phyloP scores from a whole-genome alignment of 2,329 filamentous ascomycete genomes.

The Helotiales sp. region DNA sequence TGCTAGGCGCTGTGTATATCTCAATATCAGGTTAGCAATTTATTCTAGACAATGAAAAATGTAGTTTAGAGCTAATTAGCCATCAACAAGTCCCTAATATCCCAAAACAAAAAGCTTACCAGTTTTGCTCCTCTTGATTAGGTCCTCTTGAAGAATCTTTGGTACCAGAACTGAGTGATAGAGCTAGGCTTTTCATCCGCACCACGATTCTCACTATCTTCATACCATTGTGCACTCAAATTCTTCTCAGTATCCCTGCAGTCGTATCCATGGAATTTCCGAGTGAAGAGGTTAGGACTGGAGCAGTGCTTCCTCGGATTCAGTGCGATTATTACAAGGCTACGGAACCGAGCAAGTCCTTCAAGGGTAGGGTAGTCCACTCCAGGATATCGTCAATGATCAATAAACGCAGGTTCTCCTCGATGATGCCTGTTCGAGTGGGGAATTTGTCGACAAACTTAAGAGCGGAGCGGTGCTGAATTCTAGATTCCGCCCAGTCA shows the following conservation, averaged over 20 bases:
- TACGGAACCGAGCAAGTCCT: not conserved
- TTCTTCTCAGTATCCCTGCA: not conserved
- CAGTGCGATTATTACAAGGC: not conserved
- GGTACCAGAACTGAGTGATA: not conserved
- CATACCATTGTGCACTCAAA: not conserved
- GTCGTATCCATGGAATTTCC: not conserved
- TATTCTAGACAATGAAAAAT: too few relatives aligned
- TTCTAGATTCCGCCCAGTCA: not conserved
- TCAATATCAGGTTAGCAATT: too few relatives aligned
- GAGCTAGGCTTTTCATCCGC: not conserved
- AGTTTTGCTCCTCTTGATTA: not conserved
- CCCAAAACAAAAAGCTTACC: not conserved
- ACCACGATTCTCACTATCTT: not conserved
- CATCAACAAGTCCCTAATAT: too few relatives aligned
- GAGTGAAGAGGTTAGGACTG: not conserved
- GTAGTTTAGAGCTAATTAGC: too few relatives aligned
- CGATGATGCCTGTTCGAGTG: not conserved
- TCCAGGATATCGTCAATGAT: not conserved
- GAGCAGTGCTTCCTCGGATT: not conserved
- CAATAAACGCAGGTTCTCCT: not conserved
- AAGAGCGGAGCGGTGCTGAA: not conserved
- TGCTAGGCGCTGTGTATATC: too few relatives aligned
- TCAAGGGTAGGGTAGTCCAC: not conserved
- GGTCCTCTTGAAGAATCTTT: not conserved
- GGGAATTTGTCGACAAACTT: not conserved